Percentiles rank a stretch among this genome's conserved stretches.
Evolutionary conservation across 768 basidiomycete species (phyloP).

Genomic region (Tricholoma flavovirens): DNA sequence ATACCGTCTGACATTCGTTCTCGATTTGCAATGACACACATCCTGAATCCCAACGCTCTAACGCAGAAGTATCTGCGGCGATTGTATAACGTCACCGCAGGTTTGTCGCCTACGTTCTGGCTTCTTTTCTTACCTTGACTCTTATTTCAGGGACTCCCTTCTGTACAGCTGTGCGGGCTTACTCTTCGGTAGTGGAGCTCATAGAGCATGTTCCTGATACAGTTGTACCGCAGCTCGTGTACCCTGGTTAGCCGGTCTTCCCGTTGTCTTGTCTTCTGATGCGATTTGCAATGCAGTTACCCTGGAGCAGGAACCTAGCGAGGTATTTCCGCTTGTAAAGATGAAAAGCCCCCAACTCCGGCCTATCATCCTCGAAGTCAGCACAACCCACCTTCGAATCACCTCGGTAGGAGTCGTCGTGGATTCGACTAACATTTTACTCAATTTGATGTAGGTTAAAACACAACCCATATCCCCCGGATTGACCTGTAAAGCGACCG

Average conservation of each 20-base stretch:
- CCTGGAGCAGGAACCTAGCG: conserved; percentile 54
- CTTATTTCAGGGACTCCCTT: conserved; percentile 42
- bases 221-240: conserved; percentile 39
- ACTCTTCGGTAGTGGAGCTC: conserved; percentile 60
- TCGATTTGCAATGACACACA: conserved; percentile 55
- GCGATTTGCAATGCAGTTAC: conserved; percentile 33
- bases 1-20: conserved; percentile 64
- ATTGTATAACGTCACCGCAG: conserved; percentile 64
- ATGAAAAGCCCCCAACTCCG: conserved; percentile 67
- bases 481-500: conserved; percentile 70
- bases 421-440: not conserved
- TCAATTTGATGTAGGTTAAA: conserved; percentile 43
- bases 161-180: conserved; percentile 48
- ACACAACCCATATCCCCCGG: conserved; percentile 65
- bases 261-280: conserved; percentile 1
- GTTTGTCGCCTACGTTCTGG: conserved; percentile 18
- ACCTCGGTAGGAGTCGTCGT: conserved; percentile 52
- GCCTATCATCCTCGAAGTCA: conserved; percentile 66
- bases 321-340: conserved; percentile 54
- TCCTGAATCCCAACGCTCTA: conserved; percentile 68
- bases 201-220: conserved; percentile 47
- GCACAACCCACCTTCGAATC: conserved; percentile 66
- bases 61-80: conserved; percentile 72
- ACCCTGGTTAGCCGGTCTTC: conserved; percentile 44
- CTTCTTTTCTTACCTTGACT: not conserved